Percentiles rank a stretch among this genome's conserved stretches.
phyloP scores from a whole-genome alignment of 495 filamentous ascomycete species.

The Aspergillus nidulans region DNA sequence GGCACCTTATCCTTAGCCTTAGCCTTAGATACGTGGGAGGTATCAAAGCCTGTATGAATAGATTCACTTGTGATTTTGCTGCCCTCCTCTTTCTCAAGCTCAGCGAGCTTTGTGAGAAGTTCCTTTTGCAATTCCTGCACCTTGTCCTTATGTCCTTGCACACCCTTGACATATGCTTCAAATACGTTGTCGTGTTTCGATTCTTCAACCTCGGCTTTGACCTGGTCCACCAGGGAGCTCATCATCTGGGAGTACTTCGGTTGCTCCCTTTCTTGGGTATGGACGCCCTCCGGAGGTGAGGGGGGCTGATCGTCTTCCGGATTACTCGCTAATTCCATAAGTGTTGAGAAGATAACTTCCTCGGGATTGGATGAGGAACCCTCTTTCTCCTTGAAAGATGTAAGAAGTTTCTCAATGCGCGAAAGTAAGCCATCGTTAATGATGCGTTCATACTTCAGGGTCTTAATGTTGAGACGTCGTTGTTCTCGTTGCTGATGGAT shows the following conservation, averaged over 20 bases:
- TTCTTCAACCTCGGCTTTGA: slow-evolving; percentile 82
- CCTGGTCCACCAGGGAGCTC: slow-evolving; percentile 83
- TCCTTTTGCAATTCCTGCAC: slow-evolving; percentile 74
- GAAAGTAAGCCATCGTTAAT: slow-evolving; percentile 86
- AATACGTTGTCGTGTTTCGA: slow-evolving; percentile 59
- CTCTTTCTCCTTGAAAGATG: slow-evolving; percentile 62
- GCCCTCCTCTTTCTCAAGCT: slow-evolving; percentile 81
- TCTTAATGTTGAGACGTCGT: slow-evolving; percentile 82
- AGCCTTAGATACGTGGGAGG: slow-evolving; percentile 66
- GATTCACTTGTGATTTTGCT: slow-evolving; percentile 91
- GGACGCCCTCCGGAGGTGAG: slow-evolving; percentile 69
- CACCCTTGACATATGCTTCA: slow-evolving; percentile 67
- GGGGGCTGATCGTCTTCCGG: slow-evolving; percentile 70
- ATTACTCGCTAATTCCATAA: slow-evolving; percentile 73
- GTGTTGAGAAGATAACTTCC: slow-evolving; percentile 77
- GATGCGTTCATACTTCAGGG: slow-evolving; percentile 85
- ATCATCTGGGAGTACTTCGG: slow-evolving; percentile 96
- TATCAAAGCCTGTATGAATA: slow-evolving; percentile 89
- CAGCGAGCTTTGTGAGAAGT: slow-evolving; percentile 63
- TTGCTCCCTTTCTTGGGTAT: slow-evolving; percentile 66
- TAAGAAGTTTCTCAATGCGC: slow-evolving; percentile 75
- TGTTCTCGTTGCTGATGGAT: slow-evolving; percentile 86
- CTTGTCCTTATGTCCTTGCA: slow-evolving; percentile 69
- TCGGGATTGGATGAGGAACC: slow-evolving; percentile 67
- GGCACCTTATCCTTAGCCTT: slow-evolving; percentile 37